These are phyloP conservation scores for Saprolegnia parasitica DNA, from an alignment of 352 stramenopile genomes.

Conservation along the genomic window DNA sequence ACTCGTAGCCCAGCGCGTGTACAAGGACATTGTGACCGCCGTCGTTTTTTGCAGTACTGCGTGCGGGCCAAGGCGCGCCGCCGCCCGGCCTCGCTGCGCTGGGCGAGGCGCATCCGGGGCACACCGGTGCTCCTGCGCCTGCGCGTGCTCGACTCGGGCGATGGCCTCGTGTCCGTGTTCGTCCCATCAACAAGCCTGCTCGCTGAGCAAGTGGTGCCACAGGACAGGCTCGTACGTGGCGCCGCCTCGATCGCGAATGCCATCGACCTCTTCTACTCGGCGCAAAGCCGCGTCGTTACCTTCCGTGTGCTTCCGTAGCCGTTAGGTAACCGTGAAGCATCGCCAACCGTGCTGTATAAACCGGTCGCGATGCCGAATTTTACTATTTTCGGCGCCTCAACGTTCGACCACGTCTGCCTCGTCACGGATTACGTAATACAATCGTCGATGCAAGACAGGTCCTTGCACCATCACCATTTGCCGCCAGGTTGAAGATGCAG, in stretches of 20 bases:
- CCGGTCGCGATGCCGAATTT: no score
- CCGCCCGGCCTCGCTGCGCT: not conserved
- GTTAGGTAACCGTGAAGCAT: not conserved
- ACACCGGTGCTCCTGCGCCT: constrained; percentile 7
- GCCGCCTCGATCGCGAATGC: not conserved
- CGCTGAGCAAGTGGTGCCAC: not conserved
- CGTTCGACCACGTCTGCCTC: no score
- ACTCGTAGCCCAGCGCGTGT: constrained; percentile 1
- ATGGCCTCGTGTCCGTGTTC: not conserved
- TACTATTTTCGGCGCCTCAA: no score
- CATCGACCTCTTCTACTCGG: constrained; percentile 27
- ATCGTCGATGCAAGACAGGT: no score
- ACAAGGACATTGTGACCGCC: not conserved
- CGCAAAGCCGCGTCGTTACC: constrained; percentile 20
- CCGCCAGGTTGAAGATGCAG: no score
- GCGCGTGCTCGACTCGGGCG: not conserved
- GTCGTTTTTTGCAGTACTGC: constrained; percentile 22
- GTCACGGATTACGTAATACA: no score
- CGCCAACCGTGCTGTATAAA: not conserved
- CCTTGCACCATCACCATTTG: no score
- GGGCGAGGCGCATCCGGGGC: constrained; percentile 14
- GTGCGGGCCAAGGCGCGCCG: not conserved
- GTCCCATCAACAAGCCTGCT: not conserved
- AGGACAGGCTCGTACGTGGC: not conserved
- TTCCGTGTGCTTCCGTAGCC: constrained; percentile 1